Evolutionary conservation across 2,329 filamentous ascomycete genomes (phyloP).

Genomic region (Sclerotinia subarctica): DNA sequence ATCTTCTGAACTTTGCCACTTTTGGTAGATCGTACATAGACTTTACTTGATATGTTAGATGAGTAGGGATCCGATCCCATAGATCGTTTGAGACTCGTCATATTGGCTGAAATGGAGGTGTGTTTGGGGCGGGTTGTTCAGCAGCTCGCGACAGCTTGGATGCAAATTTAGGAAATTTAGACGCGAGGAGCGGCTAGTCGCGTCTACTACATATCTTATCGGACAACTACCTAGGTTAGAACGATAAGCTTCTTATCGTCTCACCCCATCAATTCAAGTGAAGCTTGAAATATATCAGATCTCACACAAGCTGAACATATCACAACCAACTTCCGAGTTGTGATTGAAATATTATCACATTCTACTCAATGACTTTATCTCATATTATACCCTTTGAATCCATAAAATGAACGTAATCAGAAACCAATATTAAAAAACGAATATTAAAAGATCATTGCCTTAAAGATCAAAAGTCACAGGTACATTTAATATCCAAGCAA

Average conservation of each 20-base stretch:
- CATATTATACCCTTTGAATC: not conserved
- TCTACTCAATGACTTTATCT: not conserved
- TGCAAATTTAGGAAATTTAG: slow-evolving; percentile 22
- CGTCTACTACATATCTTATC: not conserved
- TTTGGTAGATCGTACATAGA: slow-evolving; percentile 91
- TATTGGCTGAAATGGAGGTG: slow-evolving; percentile 36
- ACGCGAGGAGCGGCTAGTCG: not conserved
- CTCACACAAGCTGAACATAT: not conserved
- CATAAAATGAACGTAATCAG: not conserved
- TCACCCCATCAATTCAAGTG: not conserved
- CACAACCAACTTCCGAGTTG: not conserved
- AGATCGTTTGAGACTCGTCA: slow-evolving; percentile 65
- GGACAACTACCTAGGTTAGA: not conserved
- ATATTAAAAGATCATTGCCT: not conserved
- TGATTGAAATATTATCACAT: not conserved
- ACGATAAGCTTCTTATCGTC: slow-evolving; percentile 11
- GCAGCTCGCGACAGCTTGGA: slow-evolving; percentile 3
- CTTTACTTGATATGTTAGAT: slow-evolving; percentile 86
- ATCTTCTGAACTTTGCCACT: slow-evolving; percentile 99
- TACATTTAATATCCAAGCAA: slow-evolving; percentile 12
- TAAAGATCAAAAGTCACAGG: not conserved
- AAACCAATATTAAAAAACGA: not conserved
- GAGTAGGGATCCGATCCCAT: slow-evolving; percentile 52
- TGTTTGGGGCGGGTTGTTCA: not conserved
- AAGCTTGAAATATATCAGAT: slow-evolving; percentile 9